These are phyloP conservation scores for grape (Vitis vinifera) DNA, from an alignment of 164 flowering plant species.

Conservation along the genomic window ASM3070453v1 NC_081820.1:22863501-22864000, in stretches of 20 bases:
- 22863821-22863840: slow-evolving; percentile 69
- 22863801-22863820: slow-evolving; percentile 81
- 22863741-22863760: neutral
- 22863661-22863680: neutral
- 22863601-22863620: neutral
- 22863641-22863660: neutral
- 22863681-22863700: neutral
- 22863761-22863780: slow-evolving; percentile 42
- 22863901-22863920: slow-evolving; percentile 81
- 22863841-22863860: slow-evolving; percentile 89
- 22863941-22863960: slow-evolving; percentile 9
- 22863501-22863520: neutral
- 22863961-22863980: neutral
- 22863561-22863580: neutral
- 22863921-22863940: slow-evolving; percentile 49
- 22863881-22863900: slow-evolving; percentile 75
- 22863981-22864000: neutral
- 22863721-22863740: neutral
- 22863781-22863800: slow-evolving; percentile 64
- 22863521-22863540: neutral
- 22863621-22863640: neutral
- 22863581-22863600: neutral
- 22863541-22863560: neutral
- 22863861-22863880: slow-evolving; percentile 89
- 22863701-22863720: neutral